A percentile compares a stretch with the other conserved stretches of the same genome.
Evolutionary conservation across 441 rosid genomes (phyloP).

Genomic region (Manihot esculenta): DNA sequence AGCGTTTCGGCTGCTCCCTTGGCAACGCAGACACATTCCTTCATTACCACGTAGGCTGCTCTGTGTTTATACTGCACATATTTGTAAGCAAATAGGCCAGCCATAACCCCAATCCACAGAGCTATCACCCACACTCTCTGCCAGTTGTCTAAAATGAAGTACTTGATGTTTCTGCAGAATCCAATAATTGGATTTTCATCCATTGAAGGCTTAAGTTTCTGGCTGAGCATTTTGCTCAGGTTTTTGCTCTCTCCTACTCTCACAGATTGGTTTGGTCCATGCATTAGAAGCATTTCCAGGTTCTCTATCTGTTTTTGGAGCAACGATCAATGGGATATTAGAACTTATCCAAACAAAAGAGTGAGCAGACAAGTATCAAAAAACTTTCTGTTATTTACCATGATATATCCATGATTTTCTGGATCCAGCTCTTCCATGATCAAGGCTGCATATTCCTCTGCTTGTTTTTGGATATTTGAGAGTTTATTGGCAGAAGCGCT

Average conservation of each 20-base stretch:
- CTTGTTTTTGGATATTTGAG: constrained; percentile 78
- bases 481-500: constrained; percentile 94
- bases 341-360: not conserved
- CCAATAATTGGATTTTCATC: constrained; percentile 55
- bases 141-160: constrained; percentile 85
- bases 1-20: constrained; percentile 91
- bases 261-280: constrained; percentile 75
- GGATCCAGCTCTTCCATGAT: constrained; percentile 98
- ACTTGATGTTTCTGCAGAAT: constrained; percentile 44
- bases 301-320: constrained; percentile 56
- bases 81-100: constrained; percentile 67
- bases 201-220: constrained; percentile 68
- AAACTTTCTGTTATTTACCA: constrained; percentile 50
- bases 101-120: constrained; percentile 64
- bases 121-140: constrained; percentile 81
- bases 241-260: constrained; percentile 66
- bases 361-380: no score
- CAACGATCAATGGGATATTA: not conserved
- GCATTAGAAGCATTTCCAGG: constrained; percentile 72
- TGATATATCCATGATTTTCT: constrained; percentile 75
- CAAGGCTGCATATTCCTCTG: constrained; percentile 82
- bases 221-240: constrained; percentile 85
- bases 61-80: constrained; percentile 60
- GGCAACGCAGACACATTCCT: constrained; percentile 80
- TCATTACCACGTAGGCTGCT: constrained; percentile 66